phyloP scores from a whole-genome alignment of 768 basidiomycete genomes.

The Auriculariales sp. region DNA sequence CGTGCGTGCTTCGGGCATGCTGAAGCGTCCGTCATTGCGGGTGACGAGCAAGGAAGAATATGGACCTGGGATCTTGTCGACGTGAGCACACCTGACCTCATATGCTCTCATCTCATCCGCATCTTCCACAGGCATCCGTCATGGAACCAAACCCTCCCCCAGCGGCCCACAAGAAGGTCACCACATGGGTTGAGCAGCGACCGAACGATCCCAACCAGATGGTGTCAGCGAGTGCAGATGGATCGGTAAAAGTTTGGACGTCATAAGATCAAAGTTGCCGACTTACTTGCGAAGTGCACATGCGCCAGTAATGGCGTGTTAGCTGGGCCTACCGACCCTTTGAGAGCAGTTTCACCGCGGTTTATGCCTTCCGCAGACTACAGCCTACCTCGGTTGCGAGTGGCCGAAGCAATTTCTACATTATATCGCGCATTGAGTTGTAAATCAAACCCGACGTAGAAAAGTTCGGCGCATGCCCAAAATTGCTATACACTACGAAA shows the following conservation, averaged over 20 bases:
- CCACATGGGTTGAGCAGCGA: constrained; percentile 88
- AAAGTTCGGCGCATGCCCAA: no score
- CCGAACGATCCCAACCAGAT: constrained; percentile 70
- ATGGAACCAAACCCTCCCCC: constrained; percentile 61
- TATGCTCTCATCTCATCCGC: not conserved
- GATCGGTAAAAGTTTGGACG: constrained; percentile 78
- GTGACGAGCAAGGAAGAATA: constrained; percentile 79
- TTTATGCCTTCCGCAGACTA: no score
- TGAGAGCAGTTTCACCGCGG: no score
- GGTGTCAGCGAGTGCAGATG: constrained; percentile 83
- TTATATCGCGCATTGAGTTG: no score
- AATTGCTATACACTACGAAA: no score
- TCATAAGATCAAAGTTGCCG: not conserved
- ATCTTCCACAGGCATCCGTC: constrained; percentile 43
- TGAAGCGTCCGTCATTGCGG: constrained; percentile 70
- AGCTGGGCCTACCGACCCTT: not conserved
- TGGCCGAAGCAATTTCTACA: no score
- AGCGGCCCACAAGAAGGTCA: constrained; percentile 65
- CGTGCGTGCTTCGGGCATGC: constrained; percentile 71
- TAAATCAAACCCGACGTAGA: no score
- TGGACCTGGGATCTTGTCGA: constrained; percentile 93
- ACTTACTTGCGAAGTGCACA: no score
- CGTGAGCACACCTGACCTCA: constrained; percentile 30
- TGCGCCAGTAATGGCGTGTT: not conserved
- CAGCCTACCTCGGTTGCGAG: no score